Evolutionary conservation across 2,329 filamentous ascomycete genomes (phyloP), one percentile per base, ranked within the genome.

Genomic region (Aspergillus fumigatiaffinis): DNA sequence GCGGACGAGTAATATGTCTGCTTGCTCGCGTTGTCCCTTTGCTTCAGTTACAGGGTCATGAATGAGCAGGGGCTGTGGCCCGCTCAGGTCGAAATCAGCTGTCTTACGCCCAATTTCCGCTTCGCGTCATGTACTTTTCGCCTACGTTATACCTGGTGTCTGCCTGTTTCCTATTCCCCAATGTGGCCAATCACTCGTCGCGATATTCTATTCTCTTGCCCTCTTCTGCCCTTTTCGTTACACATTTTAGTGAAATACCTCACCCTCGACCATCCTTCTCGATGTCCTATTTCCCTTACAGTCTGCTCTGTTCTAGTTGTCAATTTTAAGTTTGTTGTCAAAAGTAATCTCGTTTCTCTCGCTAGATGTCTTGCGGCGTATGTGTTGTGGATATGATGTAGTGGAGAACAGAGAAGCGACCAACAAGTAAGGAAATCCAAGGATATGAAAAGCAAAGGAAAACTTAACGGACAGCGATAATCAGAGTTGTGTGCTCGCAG

Each of bases 61-160:
- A 60, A 59, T 51, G 6, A 21, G 23, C 44, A 23, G 59, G 56
- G 64, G 61, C 62, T 46, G 56, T 62, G 62, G 56, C 59, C 57
- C 54, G 53, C 59, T 58, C 58, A 60, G 60, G 59, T 62, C 57
- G 54, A 54, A 56, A 58, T 60, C 52, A 52, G 60, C 62, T 61
- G 52, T 59, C 60, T 68, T 63, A 66, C 65, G 64, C 68, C 67
- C 67, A 62, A 61, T 57, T 63, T 68, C 68, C 64, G 61, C 64
- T 73, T 73, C 70, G 71, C 72, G 67, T 72, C 66, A 72, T 73
- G 71, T 74, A 73, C 68, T 73, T 68, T 47, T 69, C 68, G 66
- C 62, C 69, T 67, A 71, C 66, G 68, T 64, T 73, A 71, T 71
- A 71, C 68, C 69, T 72, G 64, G 62, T 62, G 65, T 62, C 62